These are phyloP conservation scores for Acer saccharum DNA, from an alignment of 345 rosid species.

Conservation along the genomic window DNA sequence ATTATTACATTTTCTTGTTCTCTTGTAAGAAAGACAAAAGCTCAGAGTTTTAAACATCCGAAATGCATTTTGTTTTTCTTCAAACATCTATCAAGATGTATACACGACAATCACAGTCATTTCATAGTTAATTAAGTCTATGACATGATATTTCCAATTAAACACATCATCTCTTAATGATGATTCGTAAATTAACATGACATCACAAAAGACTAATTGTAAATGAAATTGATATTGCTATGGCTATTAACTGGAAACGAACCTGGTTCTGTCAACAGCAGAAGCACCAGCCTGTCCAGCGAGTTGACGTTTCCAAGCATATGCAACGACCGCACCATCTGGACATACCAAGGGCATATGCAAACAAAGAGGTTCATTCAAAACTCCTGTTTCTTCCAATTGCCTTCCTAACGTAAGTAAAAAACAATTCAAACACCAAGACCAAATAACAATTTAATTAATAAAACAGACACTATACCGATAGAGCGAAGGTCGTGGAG, in stretches of 20 bases:
- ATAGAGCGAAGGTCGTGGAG: slow-evolving; percentile 74
- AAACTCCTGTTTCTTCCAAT: slow-evolving; percentile 84
- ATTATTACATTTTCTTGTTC: background rate
- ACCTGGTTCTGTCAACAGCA: slow-evolving; percentile 97
- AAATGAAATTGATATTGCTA: background rate
- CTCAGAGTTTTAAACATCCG: background rate
- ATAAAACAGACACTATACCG: slow-evolving; percentile 37
- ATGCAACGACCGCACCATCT: slow-evolving; percentile 94
- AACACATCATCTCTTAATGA: background rate
- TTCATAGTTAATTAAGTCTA: background rate
- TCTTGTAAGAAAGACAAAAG: background rate
- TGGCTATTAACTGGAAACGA: background rate
- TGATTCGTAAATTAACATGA: background rate
- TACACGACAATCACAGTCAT: background rate
- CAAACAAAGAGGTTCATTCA: slow-evolving; percentile 74
- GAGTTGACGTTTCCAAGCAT: slow-evolving; percentile 97
- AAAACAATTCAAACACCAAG: background rate
- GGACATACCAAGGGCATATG: slow-evolving; percentile 97
- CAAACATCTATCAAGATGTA: too few species aligned
- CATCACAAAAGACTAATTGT: background rate
- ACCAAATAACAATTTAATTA: background rate
- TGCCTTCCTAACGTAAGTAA: slow-evolving; percentile 61
- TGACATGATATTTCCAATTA: background rate
- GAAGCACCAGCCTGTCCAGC: slow-evolving; percentile 99
- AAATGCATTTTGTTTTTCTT: background rate